Percentiles rank a stretch among this genome's conserved stretches.
phyloP scores from a whole-genome alignment of 176 grass and related monocot genomes.

The Hyparrhenia diplandra region DNA sequence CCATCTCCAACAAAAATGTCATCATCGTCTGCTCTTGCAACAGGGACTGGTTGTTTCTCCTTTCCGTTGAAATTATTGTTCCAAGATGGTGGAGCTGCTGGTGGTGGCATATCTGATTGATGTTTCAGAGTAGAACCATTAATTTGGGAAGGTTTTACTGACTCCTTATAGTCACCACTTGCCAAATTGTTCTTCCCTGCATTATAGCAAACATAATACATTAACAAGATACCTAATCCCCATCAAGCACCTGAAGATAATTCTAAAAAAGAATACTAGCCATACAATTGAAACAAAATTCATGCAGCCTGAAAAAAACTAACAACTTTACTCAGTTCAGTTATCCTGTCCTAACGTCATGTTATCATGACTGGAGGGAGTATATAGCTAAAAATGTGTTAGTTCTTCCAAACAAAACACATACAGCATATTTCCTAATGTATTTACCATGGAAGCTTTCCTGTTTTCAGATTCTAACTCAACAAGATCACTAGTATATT shows the following conservation, averaged over 20 bases:
- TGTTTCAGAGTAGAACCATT: constrained; percentile 45
- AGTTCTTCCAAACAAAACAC: background rate
- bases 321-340: constrained; percentile 20
- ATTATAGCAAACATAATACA: constrained; percentile 5
- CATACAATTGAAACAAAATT: background rate
- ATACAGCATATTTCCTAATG: background rate
- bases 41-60: constrained; percentile 69
- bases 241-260: background rate
- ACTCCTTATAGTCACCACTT: constrained; percentile 50
- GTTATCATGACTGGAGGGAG: background rate
- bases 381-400: background rate
- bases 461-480: constrained; percentile 18
- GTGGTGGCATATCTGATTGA: constrained; percentile 53
- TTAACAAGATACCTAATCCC: too few species aligned
- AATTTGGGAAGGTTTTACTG: constrained; percentile 48
- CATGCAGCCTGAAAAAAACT: background rate
- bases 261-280: background rate
- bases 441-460: background rate
- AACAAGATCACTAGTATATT: background rate
- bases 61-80: constrained; percentile 45
- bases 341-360: background rate
- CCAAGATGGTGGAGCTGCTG: constrained; percentile 32
- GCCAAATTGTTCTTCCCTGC: constrained; percentile 60
- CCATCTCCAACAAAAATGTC: too few species aligned
- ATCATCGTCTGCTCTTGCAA: too few species aligned